phyloP scores from a whole-genome alignment of 331 rosid genomes.

The Rosa hybrid region DNA sequence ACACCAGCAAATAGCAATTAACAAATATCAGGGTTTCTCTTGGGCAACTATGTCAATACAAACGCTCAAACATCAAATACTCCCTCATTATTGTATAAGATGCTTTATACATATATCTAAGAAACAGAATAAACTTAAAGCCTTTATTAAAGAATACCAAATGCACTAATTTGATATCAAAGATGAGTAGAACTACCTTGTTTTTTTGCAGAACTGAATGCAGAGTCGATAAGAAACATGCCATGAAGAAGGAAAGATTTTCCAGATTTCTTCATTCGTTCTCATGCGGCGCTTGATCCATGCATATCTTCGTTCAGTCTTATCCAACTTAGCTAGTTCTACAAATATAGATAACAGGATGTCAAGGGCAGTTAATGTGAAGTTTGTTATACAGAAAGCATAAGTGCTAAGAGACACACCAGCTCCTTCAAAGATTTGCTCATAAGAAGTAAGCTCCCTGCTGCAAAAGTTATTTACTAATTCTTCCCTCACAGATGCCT shows the following conservation, averaged over 20 bases:
- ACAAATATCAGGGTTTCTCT: neutral
- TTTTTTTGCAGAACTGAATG: constrained; percentile 91
- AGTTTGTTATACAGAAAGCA: constrained; percentile 20
- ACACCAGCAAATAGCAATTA: neutral
- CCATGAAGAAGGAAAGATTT: constrained; percentile 91
- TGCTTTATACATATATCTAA: neutral
- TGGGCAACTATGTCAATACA: neutral
- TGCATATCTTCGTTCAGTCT: constrained; percentile 97
- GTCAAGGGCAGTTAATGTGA: constrained; percentile 19
- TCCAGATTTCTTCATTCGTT: constrained; percentile 98
- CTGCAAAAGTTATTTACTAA: constrained; percentile 93
- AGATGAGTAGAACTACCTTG: constrained; percentile 59
- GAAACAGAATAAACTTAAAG: neutral
- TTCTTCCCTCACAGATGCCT: constrained; percentile 98
- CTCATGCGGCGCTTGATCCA: constrained; percentile 99
- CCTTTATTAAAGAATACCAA: constrained; percentile 7
- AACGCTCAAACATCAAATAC: too few species aligned
- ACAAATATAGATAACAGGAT: constrained; percentile 24
- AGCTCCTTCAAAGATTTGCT: constrained; percentile 99
- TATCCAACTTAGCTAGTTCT: constrained; percentile 97
- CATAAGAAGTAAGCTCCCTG: constrained; percentile 95
- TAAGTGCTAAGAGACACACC: constrained; percentile 51
- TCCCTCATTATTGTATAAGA: neutral
- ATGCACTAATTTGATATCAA: constrained; percentile 14
- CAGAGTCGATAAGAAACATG: constrained; percentile 97